Evolutionary conservation across 129 eudicot genomes (phyloP).

Genomic region (Rutidosis leptorrhynchoides): DNA sequence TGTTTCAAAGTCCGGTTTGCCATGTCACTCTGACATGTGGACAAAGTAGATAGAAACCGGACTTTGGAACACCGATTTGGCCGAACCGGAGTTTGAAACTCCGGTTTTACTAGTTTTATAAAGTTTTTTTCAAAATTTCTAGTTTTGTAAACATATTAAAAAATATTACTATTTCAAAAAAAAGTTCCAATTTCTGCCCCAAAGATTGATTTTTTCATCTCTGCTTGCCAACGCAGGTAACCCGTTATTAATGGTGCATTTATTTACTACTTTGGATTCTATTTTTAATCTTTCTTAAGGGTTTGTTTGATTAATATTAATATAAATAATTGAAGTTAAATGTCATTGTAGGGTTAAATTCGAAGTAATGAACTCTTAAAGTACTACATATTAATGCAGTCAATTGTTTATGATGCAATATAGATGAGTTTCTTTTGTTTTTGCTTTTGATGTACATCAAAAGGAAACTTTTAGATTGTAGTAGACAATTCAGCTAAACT

Average conservation of each 20-base stretch:
- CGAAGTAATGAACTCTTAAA: neutral
- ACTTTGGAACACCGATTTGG: no score
- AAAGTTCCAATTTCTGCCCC: conserved; percentile 87
- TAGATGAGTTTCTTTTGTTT: neutral
- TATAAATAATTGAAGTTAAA: neutral
- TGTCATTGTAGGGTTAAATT: neutral
- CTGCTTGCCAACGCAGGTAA: conserved; percentile 89
- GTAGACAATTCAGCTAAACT: no score
- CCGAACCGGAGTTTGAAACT: no score
- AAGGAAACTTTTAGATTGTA: neutral
- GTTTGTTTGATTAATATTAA: neutral
- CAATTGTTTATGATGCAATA: neutral
- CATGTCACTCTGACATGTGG: no score
- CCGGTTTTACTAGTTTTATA: no score
- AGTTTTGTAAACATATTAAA: no score
- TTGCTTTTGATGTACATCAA: neutral
- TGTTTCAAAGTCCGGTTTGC: no score
- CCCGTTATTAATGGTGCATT: neutral
- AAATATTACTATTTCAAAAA: no score
- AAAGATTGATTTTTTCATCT: conserved; percentile 64
- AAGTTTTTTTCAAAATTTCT: no score
- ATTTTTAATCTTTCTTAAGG: neutral
- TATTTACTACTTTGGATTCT: neutral
- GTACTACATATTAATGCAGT: neutral
- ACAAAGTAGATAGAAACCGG: no score